These are phyloP conservation scores for Aspergillus incahuasiensis DNA, from an alignment of 495 filamentous ascomycete genomes.

Conservation along the genomic window DNA sequence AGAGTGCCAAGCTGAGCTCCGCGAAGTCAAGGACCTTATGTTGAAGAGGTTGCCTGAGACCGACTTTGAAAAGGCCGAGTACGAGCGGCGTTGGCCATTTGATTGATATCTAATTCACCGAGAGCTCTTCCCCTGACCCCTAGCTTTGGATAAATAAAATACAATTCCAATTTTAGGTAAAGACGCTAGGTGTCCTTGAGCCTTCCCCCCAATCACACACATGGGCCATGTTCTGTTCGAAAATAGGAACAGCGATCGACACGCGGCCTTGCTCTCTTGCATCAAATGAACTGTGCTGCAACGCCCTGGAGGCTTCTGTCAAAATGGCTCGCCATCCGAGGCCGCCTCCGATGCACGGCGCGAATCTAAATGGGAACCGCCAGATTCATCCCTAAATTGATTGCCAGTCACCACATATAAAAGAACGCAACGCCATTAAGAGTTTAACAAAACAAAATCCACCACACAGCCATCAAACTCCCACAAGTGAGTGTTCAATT, in stretches of 20 bases:
- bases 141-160: no score
- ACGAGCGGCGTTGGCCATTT: slow-evolving; percentile 30
- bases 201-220: no score
- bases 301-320: neutral
- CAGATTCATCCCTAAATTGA: no score
- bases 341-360: neutral
- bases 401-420: neutral
- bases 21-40: slow-evolving; percentile 26
- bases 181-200: no score
- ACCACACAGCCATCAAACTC: neutral
- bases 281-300: neutral
- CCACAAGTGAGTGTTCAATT: neutral
- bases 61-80: slow-evolving; percentile 30
- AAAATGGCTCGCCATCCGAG: neutral
- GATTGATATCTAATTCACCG: no score
- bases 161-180: no score
- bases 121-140: no score
- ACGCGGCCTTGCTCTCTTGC: neutral
- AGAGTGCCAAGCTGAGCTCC: slow-evolving; percentile 28
- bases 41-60: slow-evolving; percentile 29
- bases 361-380: neutral
- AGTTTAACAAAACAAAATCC: neutral
- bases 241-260: no score
- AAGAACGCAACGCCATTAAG: neutral
- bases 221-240: no score